phyloP scores from a whole-genome alignment of 768 basidiomycete species.

The Russula sp. region DNA sequence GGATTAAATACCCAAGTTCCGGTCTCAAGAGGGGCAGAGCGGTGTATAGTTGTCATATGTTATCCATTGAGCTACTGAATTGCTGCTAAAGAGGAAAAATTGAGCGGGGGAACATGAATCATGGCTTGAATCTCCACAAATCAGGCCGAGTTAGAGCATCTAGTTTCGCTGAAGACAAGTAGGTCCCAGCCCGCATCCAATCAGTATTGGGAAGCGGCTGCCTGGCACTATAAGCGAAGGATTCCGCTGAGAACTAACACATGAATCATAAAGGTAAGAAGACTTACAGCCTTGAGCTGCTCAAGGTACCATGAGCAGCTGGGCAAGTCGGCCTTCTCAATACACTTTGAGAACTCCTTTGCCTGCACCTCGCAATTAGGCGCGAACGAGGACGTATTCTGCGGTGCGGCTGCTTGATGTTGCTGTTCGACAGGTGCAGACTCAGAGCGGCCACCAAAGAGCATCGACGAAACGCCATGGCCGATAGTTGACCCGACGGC shows the following conservation, averaged over 20 bases:
- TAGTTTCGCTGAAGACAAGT: background rate
- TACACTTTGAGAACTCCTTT: constrained; percentile 81
- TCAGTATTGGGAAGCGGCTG: constrained; percentile 23
- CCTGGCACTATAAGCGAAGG: constrained; percentile 15
- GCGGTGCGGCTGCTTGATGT: constrained; percentile 42
- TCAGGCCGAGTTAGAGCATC: background rate
- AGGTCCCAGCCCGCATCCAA: background rate
- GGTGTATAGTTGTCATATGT: background rate
- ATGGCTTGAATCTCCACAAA: background rate
- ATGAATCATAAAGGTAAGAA: background rate
- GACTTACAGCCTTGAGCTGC: constrained; percentile 77
- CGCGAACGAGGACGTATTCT: constrained; percentile 41
- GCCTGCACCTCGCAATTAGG: constrained; percentile 71
- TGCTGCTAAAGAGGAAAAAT: background rate
- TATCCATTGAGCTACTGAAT: background rate
- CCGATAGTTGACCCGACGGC: constrained; percentile 84
- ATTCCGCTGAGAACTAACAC: background rate
- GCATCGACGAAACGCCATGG: constrained; percentile 84
- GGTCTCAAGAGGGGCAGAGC: background rate
- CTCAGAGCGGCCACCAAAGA: constrained; percentile 64
- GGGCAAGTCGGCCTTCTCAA: constrained; percentile 72
- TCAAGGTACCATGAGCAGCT: constrained; percentile 85
- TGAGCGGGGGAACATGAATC: constrained; percentile 4
- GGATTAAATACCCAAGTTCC: background rate
- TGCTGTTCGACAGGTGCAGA: constrained; percentile 36